Evolutionary conservation across 1,139 yeast species (phyloP), one percentile per base, ranked within the genome.

Genomic region (Suhomyces bolitotheri): DNA sequence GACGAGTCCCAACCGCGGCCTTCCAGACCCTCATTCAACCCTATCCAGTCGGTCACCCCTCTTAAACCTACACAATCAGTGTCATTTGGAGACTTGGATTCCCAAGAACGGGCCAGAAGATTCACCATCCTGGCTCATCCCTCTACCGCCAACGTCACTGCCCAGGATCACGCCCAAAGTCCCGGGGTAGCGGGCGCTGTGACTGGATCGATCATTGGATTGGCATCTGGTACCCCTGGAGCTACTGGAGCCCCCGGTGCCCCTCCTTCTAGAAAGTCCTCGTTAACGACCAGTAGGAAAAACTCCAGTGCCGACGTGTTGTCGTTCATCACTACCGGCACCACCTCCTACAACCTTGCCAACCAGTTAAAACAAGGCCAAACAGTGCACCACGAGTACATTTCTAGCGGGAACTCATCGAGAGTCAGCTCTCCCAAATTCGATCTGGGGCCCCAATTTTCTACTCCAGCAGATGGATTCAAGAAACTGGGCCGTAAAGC

Each of bases 61-160:
- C 25, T 38, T 16, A 45, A 33, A 17, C 33, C 45, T 34, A 36
- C 40, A 27, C 58, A 50, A 34, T 47, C 64, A 16, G 76, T 71
- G 7, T 68, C 75, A 4, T 71, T 71, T 42, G 56, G 64, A 23
- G 71, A 66, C 33, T 47, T 58, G 36, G 71, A 69, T 27, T 48
- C 46, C 21, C 68, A 59, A 39, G 76, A 71, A 32, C 56, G 68
- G 27, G 53, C 68, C 14, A 50, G 76, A 34, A 48, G 76, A 30
- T 70, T 71, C 49, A 71, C 76, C 9, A 71, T 71, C 15, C 60
- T 71, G 7, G 71, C 76, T 2, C 74, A 71, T 37, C 76, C 76
- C 1, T 53, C 55, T 34, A 33, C 50, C 15, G 53, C 43, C 11
- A 54, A 52, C 28, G 48, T 54, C 16, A 30, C 50, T 22, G 33